phyloP scores from a whole-genome alignment of 192 early-diverging fungal genomes.

The Chytriomyces sp. region DNA sequence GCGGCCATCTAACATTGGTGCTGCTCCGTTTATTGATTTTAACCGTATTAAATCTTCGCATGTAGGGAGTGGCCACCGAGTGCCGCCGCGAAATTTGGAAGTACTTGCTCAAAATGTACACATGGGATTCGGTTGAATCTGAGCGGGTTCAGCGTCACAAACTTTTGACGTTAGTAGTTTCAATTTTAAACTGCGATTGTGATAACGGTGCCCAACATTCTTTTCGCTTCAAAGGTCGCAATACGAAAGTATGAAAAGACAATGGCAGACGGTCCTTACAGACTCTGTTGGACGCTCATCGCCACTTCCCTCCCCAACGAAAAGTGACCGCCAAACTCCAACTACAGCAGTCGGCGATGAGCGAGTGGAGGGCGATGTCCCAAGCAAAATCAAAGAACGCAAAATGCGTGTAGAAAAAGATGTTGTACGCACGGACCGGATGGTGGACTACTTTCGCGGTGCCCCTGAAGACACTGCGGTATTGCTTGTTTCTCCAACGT shows the following conservation, averaged over 20 bases:
- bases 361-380: slow-evolving; percentile 56
- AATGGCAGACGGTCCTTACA: slow-evolving; percentile 42
- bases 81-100: slow-evolving; percentile 88
- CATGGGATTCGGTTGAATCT: slow-evolving; percentile 78
- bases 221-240: slow-evolving; percentile 13
- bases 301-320: too few species aligned
- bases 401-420: slow-evolving; percentile 85
- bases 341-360: slow-evolving; percentile 53
- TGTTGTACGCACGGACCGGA: slow-evolving; percentile 93
- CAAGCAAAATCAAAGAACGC: slow-evolving; percentile 56
- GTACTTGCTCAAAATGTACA: slow-evolving; percentile 82
- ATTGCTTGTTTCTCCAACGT: slow-evolving; percentile 21
- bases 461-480: slow-evolving; percentile 25
- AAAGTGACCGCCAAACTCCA: not conserved
- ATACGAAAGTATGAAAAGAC: slow-evolving; percentile 49
- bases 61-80: slow-evolving; percentile 74
- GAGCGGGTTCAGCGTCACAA: slow-evolving; percentile 67
- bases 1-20: not conserved
- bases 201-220: not conserved
- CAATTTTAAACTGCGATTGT: not conserved
- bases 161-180: slow-evolving; percentile 51
- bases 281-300: too few species aligned
- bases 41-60: not conserved
- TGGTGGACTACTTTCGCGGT: slow-evolving; percentile 73
- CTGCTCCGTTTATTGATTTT: not conserved